Evolutionary conservation across 139 green algal species (phyloP), one percentile per base, ranked within the genome.

Genomic region (Chlamydomonas urium): DNA sequence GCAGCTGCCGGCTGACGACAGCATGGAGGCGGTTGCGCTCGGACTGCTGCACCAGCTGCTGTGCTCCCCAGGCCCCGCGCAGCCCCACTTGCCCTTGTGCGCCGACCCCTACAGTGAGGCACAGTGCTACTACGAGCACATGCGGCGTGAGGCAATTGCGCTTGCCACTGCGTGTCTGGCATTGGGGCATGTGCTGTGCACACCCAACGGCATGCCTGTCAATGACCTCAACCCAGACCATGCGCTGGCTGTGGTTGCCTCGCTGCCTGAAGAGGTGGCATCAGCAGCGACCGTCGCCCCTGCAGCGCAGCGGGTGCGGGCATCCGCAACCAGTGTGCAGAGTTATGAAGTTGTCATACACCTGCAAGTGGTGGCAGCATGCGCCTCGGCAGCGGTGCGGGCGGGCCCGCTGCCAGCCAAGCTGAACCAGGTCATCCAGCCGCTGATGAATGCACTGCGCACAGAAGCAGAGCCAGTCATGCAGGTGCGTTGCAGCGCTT

Each of bases 361-460:
- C 61, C 65, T 81, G 14, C 71, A 66, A 26, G 69, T 76, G 3
- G 66, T 76, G 3, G 83, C 87, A 0, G 71, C 75, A 0, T 66
- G 89, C 59, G 94, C 93, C 0, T 79, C 82, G 14, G 85, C 86
- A 3, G 79, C 85, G 5, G 81, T 93, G 33, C 70, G 78, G 17
- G 50, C 70, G 48, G 81, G 82, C 2, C 34, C 58, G 19, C 75
- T 97, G 48, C 94, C 91, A 0, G 35, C 79, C 48, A 97, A 97
- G 83, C 82, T 99, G 33, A 99, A 97, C 86, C 69, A 72, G 2
- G 47, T 98, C 47, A 89, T 98, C 29, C 92, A 97, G 72, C 93
- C 93, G 26, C 83, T 99, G 6, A 97, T 99, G 89, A 86, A 76
- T 0, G 77, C 77, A 14, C 56, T 97, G 26, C 82, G 92, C 2